phyloP scores from a whole-genome alignment of 495 filamentous ascomycete species.

The Aeminium ludgeri region DNA sequence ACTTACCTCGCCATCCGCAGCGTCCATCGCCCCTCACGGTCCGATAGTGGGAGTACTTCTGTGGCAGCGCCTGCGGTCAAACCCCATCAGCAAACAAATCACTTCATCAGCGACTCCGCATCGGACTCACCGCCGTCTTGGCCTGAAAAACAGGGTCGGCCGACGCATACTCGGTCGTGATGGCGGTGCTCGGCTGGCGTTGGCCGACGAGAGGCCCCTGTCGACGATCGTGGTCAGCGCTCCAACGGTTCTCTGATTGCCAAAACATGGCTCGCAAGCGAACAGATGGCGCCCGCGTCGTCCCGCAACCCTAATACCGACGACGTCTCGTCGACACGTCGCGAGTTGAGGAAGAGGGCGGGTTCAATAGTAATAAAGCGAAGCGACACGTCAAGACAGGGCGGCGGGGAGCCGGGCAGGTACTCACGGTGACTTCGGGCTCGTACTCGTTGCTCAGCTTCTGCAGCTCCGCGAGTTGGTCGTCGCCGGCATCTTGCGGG shows the following conservation, averaged over 20 bases:
- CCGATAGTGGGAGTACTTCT: constrained; percentile 75
- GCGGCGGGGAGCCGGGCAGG: background rate
- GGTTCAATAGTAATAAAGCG: no score
- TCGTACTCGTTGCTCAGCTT: constrained; percentile 29
- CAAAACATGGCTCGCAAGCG: background rate
- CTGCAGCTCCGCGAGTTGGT: constrained; percentile 29
- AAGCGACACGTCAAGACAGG: background rate
- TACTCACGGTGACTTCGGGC: constrained; percentile 26
- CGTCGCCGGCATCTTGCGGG: constrained; percentile 14
- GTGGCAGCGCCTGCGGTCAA: constrained; percentile 53
- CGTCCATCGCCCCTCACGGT: constrained; percentile 84
- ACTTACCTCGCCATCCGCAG: constrained; percentile 89
- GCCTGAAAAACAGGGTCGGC: constrained; percentile 69
- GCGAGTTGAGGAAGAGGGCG: no score
- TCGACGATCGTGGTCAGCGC: constrained; percentile 8
- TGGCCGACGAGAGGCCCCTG: constrained; percentile 73
- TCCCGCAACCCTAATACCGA: constrained; percentile 1
- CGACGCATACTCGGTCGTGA: constrained; percentile 78
- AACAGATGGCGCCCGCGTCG: background rate
- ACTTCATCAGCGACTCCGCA: background rate
- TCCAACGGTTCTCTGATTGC: background rate
- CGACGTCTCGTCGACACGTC: background rate
- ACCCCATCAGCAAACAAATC: background rate
- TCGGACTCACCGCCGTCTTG: constrained; percentile 61
- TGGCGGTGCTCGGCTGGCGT: constrained; percentile 56